phyloP scores from a whole-genome alignment of 31 red algal species.

The Pterothamnion heteromorphum region DNA sequence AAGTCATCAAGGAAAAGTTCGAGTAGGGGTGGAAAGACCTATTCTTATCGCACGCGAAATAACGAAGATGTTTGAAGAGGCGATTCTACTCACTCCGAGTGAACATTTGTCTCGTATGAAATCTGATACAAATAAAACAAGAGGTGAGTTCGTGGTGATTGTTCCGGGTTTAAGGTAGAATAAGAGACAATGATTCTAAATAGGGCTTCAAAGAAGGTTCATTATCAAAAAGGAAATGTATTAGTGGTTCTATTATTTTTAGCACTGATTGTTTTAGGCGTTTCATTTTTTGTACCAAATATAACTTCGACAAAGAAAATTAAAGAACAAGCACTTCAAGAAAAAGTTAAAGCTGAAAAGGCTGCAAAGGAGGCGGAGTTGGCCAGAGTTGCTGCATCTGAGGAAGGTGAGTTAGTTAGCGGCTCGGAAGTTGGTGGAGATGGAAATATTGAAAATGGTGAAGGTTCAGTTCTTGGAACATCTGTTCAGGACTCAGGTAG shows the following conservation, averaged over 20 bases:
- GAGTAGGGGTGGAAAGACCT: conserved; percentile 18
- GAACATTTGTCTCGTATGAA: neutral
- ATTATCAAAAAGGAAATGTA: neutral
- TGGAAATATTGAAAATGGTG: too few relatives aligned
- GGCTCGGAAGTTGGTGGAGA: too few relatives aligned
- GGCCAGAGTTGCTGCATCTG: too few relatives aligned
- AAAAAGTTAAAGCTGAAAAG: too few relatives aligned
- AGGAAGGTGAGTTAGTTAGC: too few relatives aligned
- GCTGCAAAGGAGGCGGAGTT: too few relatives aligned
- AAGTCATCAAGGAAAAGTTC: too few relatives aligned
- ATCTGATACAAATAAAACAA: neutral
- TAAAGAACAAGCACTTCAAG: too few relatives aligned
- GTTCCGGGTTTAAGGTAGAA: neutral
- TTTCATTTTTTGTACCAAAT: neutral
- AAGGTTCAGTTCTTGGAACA: too few relatives aligned
- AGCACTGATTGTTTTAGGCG: neutral
- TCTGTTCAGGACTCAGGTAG: too few relatives aligned
- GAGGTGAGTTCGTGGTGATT: conserved; percentile 16
- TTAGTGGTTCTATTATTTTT: conserved; percentile 9
- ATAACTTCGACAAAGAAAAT: too few relatives aligned
- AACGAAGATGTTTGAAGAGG: conserved; percentile 88
- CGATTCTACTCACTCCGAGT: neutral
- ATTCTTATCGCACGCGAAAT: conserved; percentile 72
- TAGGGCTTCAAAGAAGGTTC: neutral
- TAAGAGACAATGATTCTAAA: neutral